Conservation (phyloP, 345 rosid genomes). For the Fremontodendron californicum region DNA sequence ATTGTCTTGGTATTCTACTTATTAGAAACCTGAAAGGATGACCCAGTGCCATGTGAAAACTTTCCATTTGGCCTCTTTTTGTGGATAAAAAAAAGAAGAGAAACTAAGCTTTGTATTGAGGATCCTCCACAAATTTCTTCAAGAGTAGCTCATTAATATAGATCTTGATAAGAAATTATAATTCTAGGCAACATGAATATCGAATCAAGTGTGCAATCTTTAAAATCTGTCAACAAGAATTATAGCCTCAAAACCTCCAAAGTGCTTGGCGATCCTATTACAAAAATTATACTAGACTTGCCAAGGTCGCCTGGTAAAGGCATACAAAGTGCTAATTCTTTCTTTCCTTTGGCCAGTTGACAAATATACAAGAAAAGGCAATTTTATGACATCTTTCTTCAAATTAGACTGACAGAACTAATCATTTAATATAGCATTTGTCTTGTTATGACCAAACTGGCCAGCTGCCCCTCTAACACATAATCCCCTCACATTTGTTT, state of each 20-base stretch:
- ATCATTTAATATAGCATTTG: neutral
- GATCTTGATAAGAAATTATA: neutral
- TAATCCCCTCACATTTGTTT: neutral
- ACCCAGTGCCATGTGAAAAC: neutral
- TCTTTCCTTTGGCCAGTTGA: neutral
- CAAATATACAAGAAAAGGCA: neutral
- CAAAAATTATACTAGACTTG: neutral
- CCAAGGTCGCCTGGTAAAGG: neutral
- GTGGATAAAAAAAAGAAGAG: neutral
- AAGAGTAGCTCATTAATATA: neutral
- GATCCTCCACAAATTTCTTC: neutral
- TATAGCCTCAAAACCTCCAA: neutral
- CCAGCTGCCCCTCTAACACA: neutral
- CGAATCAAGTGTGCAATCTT: neutral
- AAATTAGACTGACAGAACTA: neutral
- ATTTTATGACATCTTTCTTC: neutral
- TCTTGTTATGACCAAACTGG: neutral
- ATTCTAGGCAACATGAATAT: neutral
- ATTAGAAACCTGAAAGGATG: neutral
- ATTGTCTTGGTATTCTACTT: neutral
- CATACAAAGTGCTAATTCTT: neutral
- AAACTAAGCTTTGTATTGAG: neutral
- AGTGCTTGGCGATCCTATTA: neutral
- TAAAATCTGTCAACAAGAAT: neutral
- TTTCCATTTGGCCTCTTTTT: neutral